Conservation (phyloP, 2,329 filamentous ascomycete species). For the Capronia coronata region DNA sequence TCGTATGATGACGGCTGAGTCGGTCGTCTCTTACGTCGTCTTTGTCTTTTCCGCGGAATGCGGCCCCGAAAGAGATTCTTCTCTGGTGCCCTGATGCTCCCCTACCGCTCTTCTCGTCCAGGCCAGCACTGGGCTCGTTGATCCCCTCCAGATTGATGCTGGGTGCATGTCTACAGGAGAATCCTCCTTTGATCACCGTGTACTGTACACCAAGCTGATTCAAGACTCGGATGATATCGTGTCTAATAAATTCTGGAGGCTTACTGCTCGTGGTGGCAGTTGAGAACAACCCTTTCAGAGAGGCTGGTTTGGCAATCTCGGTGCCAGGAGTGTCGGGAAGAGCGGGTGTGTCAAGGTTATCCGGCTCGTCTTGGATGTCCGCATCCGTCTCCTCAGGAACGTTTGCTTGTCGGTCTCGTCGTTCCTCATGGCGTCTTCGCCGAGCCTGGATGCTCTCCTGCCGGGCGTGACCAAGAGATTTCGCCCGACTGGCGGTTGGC, state of each 20-base stretch:
- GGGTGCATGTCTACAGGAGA: constrained; percentile 78
- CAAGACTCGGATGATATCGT: constrained; percentile 84
- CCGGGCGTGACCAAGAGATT: constrained; percentile 81
- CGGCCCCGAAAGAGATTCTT: constrained; percentile 75
- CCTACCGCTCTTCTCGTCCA: constrained; percentile 41
- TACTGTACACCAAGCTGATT: constrained; percentile 85
- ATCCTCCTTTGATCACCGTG: constrained; percentile 86
- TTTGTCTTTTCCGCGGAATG: constrained; percentile 56
- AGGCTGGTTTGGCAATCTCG: constrained; percentile 79
- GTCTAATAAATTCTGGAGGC: constrained; percentile 74
- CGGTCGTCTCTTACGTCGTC: constrained; percentile 62
- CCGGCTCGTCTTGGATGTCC: constrained; percentile 57
- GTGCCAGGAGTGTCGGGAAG: constrained; percentile 53
- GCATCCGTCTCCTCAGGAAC: constrained; percentile 87
- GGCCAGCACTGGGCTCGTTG: constrained; percentile 42
- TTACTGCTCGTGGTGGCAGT: constrained; percentile 94
- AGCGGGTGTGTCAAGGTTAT: constrained; percentile 44
- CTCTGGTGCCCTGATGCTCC: constrained; percentile 57
- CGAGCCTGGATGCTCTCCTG: constrained; percentile 88
- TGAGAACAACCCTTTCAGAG: constrained; percentile 91
- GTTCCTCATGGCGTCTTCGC: constrained; percentile 64
- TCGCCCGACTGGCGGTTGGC: constrained; percentile 62
- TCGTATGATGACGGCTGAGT: constrained; percentile 38
- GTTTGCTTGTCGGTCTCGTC: constrained; percentile 55
- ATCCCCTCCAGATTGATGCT: constrained; percentile 81